Evolutionary conservation across 495 filamentous ascomycete genomes (phyloP), one percentile per base, ranked within the genome.

Genomic region (Aspergillus baeticus): DNA sequence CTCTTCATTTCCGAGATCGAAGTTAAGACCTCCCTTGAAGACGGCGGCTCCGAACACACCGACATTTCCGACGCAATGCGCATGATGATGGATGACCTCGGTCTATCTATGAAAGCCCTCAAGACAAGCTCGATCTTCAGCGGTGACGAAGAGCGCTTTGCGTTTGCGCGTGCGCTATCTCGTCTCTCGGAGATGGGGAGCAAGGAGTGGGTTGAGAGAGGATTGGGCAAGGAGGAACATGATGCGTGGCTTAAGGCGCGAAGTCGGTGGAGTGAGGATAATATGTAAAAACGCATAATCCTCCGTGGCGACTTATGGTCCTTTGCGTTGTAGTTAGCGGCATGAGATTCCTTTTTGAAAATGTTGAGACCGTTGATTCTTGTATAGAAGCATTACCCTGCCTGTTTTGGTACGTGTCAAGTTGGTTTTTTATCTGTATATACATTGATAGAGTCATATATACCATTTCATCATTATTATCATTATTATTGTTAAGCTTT

Each of bases 111-210:
- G 79, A 79, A 83, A 33, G 84, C 89, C 68, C 77, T 98, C 60
- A 94, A 96, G 72, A 89, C 87, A 58, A 90, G 84, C 21, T 90
- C 81, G 58, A 81, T 98, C 49, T 98, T 98, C 70, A 90, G 87
- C 8, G 95, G 94, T 14, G 94, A 98, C 48, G 94, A 98, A 78
- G 94, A 98, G 74, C 79, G 90, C 6, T 98, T 98, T 74, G 94
- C 94, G 0, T 98, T 98, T 72, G 92, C 92, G 47, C 78, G 94
- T 18, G 94, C 94, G 6, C 65, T 98, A 59, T 91, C 87, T 31
- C 76, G 94, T 51, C 75, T 98, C 61, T 85, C 74, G 15, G 91
- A 98, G 74, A 98, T 98, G 94, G 92, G 90, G 2, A 92, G 90
- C 61, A 83, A 87, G 69, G 85, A 96, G 67, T 98, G 95, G 95